Evolutionary conservation across 2,329 filamentous ascomycete species (phyloP).

Genomic region (Neofusicoccum umdonicola): DNA sequence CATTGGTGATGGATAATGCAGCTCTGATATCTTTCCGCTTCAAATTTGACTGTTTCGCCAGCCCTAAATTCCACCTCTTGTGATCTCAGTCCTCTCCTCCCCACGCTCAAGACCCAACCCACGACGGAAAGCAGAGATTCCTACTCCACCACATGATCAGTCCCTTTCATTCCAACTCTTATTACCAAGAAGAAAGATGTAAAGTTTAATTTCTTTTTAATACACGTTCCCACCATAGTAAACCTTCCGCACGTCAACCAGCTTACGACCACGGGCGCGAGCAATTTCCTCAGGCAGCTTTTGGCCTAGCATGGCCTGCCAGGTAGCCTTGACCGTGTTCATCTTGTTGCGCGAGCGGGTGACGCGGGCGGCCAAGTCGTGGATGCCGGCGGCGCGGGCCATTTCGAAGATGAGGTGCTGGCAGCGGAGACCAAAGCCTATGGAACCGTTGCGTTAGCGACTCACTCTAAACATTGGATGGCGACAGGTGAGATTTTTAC

Average conservation of each 20-base stretch:
- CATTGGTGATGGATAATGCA: no score
- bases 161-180: no score
- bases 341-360: constrained; percentile 89
- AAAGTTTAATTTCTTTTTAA: not conserved
- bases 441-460: not conserved
- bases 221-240: constrained; percentile 78
- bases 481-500: constrained; percentile 48
- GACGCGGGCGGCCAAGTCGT: constrained; percentile 80
- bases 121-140: no score
- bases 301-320: constrained; percentile 79
- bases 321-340: constrained; percentile 94
- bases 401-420: constrained; percentile 94
- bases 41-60: no score
- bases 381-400: constrained; percentile 80
- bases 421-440: constrained; percentile 91
- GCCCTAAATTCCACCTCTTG: no score
- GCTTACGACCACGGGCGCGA: constrained; percentile 83
- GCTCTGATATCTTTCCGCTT: no score
- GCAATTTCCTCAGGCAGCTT: constrained; percentile 86
- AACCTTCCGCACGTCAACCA: constrained; percentile 94
- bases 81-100: no score
- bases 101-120: no score
- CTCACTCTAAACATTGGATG: not conserved
- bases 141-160: no score
- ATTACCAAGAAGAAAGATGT: no score